phyloP scores from a whole-genome alignment of 192 early-diverging fungal species.

The Gigaspora rosea region DNA sequence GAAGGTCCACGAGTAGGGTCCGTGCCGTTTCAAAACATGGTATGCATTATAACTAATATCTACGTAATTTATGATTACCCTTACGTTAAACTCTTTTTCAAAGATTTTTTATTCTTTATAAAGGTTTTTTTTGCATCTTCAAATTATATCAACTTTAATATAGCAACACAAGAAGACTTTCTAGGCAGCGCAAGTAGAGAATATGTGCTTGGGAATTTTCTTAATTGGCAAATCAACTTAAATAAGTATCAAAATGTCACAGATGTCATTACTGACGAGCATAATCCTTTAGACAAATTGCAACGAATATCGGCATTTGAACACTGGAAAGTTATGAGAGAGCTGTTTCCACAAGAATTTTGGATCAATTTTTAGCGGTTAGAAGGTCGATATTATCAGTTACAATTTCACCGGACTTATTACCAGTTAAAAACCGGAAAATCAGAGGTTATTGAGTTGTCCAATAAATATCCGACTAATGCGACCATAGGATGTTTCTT shows the following conservation, averaged over 20 bases:
- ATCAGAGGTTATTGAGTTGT: too few relatives aligned
- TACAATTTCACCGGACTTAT: too few relatives aligned
- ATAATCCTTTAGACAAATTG: slow-evolving; percentile 63
- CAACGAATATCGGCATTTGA: slow-evolving; percentile 57
- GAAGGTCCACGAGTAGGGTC: slow-evolving; percentile 53
- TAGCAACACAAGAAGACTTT: slow-evolving; percentile 39
- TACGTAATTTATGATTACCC: slow-evolving; percentile 13
- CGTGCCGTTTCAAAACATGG: slow-evolving; percentile 61
- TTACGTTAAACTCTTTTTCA: slow-evolving; percentile 32
- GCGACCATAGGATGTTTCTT: too few relatives aligned
- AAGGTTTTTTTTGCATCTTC: slow-evolving; percentile 65
- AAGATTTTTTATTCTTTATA: slow-evolving; percentile 34
- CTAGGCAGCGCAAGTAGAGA: slow-evolving; percentile 47
- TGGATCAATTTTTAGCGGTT: slow-evolving; percentile 67
- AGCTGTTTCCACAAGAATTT: slow-evolving; percentile 65
- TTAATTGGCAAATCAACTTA: slow-evolving; percentile 41
- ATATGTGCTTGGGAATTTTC: slow-evolving; percentile 54
- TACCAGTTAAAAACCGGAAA: too few relatives aligned
- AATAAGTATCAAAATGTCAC: slow-evolving; percentile 35
- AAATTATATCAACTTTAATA: slow-evolving; percentile 49
- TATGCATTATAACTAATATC: slow-evolving; percentile 34
- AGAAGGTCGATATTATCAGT: too few relatives aligned
- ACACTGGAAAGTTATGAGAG: slow-evolving; percentile 79
- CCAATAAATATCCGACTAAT: too few relatives aligned
- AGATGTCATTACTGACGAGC: slow-evolving; percentile 61